Evolutionary conservation across 2,329 filamentous ascomycete species (phyloP), one percentile per base, ranked within the genome.

Genomic region (Monilinia fructicola): DNA sequence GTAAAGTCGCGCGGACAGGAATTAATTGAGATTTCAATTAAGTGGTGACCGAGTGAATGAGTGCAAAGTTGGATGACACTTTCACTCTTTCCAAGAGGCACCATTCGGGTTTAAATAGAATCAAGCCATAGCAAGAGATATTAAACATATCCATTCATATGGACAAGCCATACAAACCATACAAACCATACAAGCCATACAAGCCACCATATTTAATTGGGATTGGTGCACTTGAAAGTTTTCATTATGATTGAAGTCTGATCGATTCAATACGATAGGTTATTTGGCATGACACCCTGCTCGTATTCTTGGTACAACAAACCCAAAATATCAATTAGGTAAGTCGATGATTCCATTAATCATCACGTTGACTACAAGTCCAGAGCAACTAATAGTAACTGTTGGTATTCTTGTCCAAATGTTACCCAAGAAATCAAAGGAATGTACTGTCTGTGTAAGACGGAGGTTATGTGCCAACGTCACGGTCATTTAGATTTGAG

Each of bases 101-200:
- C 4, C 58, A 61, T 61, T 35, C n/a, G 21, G 2, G n/a, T 50
- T 61, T 61, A 61, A 50, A 61, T 61, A 50, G 26, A 50, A 31
- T 48, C 56, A 60, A 59, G 28, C 21, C 26, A 59, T 46, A 16
- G 14, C 42, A 9, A 10, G 16, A 42, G 40, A 35, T 35, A 35
- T 6, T 35, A 35, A 1, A 35, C 31, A 35, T 35, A 35, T 35
- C 6, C n/a, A n/a, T n/a, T n/a, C n/a, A n/a, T n/a, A n/a, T n/a
- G n/a, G n/a, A n/a, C n/a, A n/a, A 38, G 35, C 35, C 35, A 4
- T 5, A 4, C 35, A 4, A 10, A 10, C 35, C 35, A 26, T 54
- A 9, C 21, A 54, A 54, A 31, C 53, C 40, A 42, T 42, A 46
- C 28, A 40, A 40, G 38, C 38, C 14, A 18, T 42, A 42, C 46